A percentile compares a stretch with the other conserved stretches of the same genome.
phyloP scores from a whole-genome alignment of 768 basidiomycete species.

The Psilocybe azurescens region DNA sequence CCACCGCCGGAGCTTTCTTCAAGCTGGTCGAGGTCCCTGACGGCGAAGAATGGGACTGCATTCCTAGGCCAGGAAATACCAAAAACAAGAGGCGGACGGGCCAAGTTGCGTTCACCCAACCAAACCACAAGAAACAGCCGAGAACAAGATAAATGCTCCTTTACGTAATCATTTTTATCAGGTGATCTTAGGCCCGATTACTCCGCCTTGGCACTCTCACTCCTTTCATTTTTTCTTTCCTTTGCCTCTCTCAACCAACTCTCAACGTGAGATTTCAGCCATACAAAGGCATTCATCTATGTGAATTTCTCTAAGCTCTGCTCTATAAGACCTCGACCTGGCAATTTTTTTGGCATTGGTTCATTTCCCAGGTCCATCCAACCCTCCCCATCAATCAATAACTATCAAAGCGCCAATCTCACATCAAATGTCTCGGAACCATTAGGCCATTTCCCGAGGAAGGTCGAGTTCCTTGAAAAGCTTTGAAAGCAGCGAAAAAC shows the following conservation, averaged over 20 bases:
- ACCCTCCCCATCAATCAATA: too few relatives aligned
- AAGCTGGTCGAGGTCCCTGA: constrained; percentile 20
- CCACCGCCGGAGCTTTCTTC: constrained; percentile 18
- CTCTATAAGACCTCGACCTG: not conserved
- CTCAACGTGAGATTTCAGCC: too few relatives aligned
- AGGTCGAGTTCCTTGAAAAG: too few relatives aligned
- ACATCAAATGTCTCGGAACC: too few relatives aligned
- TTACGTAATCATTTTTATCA: constrained; percentile 16
- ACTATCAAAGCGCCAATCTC: too few relatives aligned
- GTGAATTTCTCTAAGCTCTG: not conserved
- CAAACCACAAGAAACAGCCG: not conserved
- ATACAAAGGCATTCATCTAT: too few relatives aligned
- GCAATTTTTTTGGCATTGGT: not conserved
- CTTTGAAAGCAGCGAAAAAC: too few relatives aligned
- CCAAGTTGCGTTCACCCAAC: constrained; percentile 13
- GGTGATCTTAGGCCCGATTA: constrained; percentile 2
- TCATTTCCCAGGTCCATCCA: too few relatives aligned
- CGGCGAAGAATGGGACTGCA: constrained; percentile 25
- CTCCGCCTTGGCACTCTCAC: not conserved
- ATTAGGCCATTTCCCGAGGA: too few relatives aligned
- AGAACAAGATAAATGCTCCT: constrained; percentile 15
- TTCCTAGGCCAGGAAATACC: constrained; percentile 17
- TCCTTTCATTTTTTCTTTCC: too few relatives aligned
- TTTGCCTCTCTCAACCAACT: too few relatives aligned
- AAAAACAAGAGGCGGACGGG: constrained; percentile 17